Evolutionary conservation across 208 protist species (phyloP), one percentile per base, ranked within the genome.

Genomic region (Trypanosoma mega): DNA sequence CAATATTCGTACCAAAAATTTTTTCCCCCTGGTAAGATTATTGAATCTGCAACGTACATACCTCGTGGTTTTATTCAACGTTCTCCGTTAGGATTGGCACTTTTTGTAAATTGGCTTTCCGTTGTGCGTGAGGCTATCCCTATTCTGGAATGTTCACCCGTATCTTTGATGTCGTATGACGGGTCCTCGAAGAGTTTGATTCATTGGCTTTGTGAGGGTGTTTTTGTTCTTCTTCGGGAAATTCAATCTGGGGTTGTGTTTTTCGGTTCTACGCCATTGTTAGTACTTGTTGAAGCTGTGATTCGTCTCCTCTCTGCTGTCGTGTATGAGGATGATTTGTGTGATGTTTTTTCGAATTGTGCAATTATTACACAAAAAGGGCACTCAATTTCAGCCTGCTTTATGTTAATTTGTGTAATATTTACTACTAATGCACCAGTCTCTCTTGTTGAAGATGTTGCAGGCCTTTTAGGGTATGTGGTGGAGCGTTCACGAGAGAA

Each of bases 321-420:
- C 29, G 64, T 71, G 7, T 26, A 49, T 37, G 26, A 45, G 27
- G 41, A 33, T 14, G 51, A 41, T 7, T 29, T 36, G n/a, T 34
- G 45, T 21, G 52, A 67, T 53, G 31, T 24, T 24, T 51, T 73
- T 23, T 48, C 58, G n/a, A 62, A 51, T 7, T 73, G 67, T 66
- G 59, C 58, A 4, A 47, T 73, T 56, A 18, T 49, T 3, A 49
- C 34, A 37, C 27, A 66, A 43, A 45, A 52, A 16, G 57, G 55
- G 31, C 46, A 47, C 24, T 48, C 31, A 11, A 16, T 68, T 43
- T 67, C 67, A 3, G 60, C 61, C 8, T 68, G 53, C 26, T 55
- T 73, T 52, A 57, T 73, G 61, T 24, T 73, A 0, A 63, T 58
- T 34, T 57, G 53, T 39, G 11, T 73, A 39, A 1, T 73, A 11